phyloP scores from a whole-genome alignment of 2,329 filamentous ascomycete species.

The Sphaceloma murrayae region DNA sequence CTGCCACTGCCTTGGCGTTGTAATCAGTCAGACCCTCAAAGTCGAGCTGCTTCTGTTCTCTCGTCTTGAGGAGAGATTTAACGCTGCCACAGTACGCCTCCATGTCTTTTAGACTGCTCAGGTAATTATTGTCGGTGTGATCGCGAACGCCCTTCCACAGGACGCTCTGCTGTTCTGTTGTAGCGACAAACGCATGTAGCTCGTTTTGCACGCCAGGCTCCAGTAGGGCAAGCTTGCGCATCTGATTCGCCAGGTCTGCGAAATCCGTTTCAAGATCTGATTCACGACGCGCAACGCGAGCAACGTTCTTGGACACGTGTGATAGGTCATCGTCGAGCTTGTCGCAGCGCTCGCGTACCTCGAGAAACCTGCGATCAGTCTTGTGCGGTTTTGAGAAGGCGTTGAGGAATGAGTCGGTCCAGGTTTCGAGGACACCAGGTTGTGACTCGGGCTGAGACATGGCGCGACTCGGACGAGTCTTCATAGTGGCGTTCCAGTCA shows the following conservation, averaged over 20 bases:
- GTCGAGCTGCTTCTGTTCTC: constrained; percentile 96
- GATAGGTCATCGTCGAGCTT: constrained; percentile 89
- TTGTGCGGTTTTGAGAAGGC: constrained; percentile 95
- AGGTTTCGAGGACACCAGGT: constrained; percentile 71
- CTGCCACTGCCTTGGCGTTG: constrained; percentile 77
- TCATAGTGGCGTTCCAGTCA: constrained; percentile 97
- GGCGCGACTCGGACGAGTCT: constrained; percentile 58
- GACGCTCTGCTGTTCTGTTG: constrained; percentile 70
- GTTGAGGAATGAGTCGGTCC: constrained; percentile 94
- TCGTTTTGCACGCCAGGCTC: constrained; percentile 78
- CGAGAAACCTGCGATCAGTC: constrained; percentile 85
- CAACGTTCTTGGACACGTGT: constrained; percentile 92
- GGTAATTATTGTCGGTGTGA: constrained; percentile 89
- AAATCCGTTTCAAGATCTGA: constrained; percentile 81
- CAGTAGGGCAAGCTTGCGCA: constrained; percentile 81
- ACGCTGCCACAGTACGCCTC: constrained; percentile 83
- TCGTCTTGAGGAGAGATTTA: constrained; percentile 78
- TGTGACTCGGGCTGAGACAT: constrained; percentile 34
- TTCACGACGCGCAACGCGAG: constrained; percentile 78
- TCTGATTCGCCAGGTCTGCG: constrained; percentile 81
- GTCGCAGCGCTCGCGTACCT: constrained; percentile 83
- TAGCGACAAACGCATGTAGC: constrained; percentile 76
- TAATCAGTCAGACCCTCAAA: constrained; percentile 95
- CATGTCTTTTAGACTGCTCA: constrained; percentile 89
- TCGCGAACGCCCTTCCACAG: constrained; percentile 77